These are phyloP conservation scores for Guadua angustifolia DNA, from an alignment of 176 grass and related monocot species.

Conservation along the genomic window DNA sequence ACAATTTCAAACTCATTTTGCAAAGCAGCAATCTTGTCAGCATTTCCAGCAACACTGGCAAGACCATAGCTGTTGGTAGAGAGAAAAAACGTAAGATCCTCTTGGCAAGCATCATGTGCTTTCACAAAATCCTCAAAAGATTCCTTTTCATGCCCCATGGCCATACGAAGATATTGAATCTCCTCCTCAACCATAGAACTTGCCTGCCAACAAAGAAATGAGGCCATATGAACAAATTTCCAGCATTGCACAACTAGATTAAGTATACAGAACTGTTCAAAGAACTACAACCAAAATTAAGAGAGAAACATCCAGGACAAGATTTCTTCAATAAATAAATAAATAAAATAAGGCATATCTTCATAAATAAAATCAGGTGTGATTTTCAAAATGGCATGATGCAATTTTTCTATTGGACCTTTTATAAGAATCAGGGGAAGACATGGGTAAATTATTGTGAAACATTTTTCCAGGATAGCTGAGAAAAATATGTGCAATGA, in stretches of 20 bases:
- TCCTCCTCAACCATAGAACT: conserved; percentile 78
- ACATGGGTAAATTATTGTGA: background rate
- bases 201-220: conserved; percentile 52
- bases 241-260: conserved; percentile 3
- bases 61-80: conserved; percentile 70
- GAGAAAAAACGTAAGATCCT: conserved; percentile 88
- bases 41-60: conserved; percentile 74
- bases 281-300: background rate
- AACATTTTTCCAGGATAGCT: background rate
- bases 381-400: too few species aligned
- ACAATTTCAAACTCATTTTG: conserved; percentile 91
- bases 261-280: background rate
- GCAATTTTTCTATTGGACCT: background rate
- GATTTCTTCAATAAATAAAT: background rate
- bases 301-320: background rate
- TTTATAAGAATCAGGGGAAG: background rate
- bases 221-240: background rate
- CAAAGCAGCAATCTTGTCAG: conserved; percentile 71
- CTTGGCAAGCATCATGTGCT: conserved; percentile 84
- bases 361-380: background rate
- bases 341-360: background rate
- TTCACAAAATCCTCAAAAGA: conserved; percentile 84
- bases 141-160: conserved; percentile 85
- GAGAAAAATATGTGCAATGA: too few species aligned
- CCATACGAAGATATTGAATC: conserved; percentile 60